Evolutionary conservation across 1,284 basidiomycete species (phyloP).

Genomic region (Lentinula novae-zelandiae): DNA sequence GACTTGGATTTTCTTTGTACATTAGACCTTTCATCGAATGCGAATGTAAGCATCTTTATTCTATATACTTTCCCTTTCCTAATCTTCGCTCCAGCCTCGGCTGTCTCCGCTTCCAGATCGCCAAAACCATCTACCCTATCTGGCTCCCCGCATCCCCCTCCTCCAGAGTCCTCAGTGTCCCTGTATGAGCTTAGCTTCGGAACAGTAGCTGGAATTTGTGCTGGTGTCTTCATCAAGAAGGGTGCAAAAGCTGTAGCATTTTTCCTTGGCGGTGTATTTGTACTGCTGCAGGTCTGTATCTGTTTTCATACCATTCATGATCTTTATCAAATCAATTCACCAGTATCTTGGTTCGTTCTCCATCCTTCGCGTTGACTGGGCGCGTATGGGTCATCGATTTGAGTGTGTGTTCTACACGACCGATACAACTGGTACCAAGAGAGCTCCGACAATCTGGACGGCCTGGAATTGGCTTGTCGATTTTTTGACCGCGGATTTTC

Average conservation of each 20-base stretch:
- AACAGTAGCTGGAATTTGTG: conserved; percentile 82
- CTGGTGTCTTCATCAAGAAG: conserved; percentile 93
- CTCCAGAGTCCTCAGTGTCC: conserved; percentile 68
- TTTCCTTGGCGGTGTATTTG: conserved; percentile 80
- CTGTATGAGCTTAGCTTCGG: conserved; percentile 87
- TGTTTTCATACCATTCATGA: not conserved
- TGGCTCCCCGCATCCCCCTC: conserved; percentile 30
- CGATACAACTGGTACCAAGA: conserved; percentile 48
- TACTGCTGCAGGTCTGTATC: conserved; percentile 74
- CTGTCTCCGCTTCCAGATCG: not conserved
- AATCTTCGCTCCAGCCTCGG: not conserved
- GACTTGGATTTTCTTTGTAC: conserved; percentile 30
- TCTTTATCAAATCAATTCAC: conserved; percentile 1
- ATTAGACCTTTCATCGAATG: conserved; percentile 28
- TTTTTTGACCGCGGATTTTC: conserved; percentile 93
- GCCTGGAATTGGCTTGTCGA: conserved; percentile 74
- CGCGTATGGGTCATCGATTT: conserved; percentile 54
- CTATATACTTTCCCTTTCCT: not conserved
- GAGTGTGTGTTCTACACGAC: conserved; percentile 69
- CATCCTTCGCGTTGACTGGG: conserved; percentile 82
- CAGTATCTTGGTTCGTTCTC: conserved; percentile 76
- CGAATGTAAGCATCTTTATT: conserved; percentile 28
- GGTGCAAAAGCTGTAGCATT: conserved; percentile 84
- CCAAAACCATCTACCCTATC: not conserved
- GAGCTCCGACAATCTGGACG: conserved; percentile 59